These are phyloP conservation scores for Bolboschoenus planiculmis DNA, from an alignment of 176 grass and related monocot species.

Conservation along the genomic window DNA sequence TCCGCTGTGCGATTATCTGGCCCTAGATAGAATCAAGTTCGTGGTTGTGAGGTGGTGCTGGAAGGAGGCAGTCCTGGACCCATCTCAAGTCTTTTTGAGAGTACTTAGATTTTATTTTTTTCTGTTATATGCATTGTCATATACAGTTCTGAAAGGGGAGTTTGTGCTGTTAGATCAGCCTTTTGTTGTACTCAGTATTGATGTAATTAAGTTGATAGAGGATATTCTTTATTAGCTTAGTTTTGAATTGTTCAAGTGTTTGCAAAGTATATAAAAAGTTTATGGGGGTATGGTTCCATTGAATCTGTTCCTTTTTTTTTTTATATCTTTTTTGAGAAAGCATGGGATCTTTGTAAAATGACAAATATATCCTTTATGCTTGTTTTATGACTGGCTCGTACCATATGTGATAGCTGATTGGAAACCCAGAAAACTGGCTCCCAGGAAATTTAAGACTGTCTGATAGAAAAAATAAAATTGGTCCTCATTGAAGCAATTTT, in stretches of 20 bases:
- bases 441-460: too few species aligned
- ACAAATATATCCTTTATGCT: too few species aligned
- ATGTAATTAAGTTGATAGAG: not conserved
- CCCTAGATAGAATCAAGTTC: constrained; percentile 44
- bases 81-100: not conserved
- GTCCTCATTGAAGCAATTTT: too few species aligned
- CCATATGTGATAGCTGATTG: too few species aligned
- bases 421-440: too few species aligned
- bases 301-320: not conserved
- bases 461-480: too few species aligned
- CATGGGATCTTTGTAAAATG: not conserved
- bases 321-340: not conserved
- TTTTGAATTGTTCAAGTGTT: not conserved
- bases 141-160: not conserved
- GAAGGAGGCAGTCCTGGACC: not conserved
- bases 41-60: not conserved
- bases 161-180: not conserved
- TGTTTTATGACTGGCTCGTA: too few species aligned
- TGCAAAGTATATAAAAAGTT: not conserved
- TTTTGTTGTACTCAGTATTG: constrained; percentile 7
- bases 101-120: constrained; percentile 12
- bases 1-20: constrained; percentile 83
- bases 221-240: constrained; percentile 9
- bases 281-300: not conserved
- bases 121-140: constrained; percentile 4